phyloP scores from a whole-genome alignment of 169 alveolate species.

The Eimeria tenella region DNA sequence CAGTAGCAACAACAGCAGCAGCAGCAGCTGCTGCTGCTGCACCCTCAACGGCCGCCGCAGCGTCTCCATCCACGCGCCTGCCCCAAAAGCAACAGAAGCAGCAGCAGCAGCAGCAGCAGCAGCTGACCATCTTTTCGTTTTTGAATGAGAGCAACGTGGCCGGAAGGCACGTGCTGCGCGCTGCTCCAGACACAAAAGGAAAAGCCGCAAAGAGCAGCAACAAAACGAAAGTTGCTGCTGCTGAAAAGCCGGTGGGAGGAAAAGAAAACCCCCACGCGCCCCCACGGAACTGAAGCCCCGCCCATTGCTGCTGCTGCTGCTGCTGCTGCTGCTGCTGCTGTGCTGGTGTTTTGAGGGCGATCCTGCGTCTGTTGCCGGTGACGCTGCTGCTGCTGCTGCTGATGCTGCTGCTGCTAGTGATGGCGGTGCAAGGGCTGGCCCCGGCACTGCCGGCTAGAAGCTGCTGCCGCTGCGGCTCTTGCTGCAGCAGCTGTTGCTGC shows the following conservation, averaged over 20 bases:
- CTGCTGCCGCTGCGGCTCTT: slow-evolving; percentile 24
- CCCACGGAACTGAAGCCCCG: background rate
- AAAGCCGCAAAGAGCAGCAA: slow-evolving; percentile 1
- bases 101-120: slow-evolving; percentile 17
- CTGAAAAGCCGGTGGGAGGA: background rate
- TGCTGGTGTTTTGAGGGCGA: background rate
- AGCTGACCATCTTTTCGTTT: slow-evolving; percentile 7
- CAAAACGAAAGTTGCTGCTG: background rate
- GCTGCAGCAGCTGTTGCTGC: background rate
- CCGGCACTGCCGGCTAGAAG: background rate
- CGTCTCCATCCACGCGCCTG: no score
- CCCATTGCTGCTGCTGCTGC: slow-evolving; percentile 11
- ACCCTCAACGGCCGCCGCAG: no score
- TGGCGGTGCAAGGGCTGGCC: background rate
- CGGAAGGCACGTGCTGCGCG: slow-evolving; percentile 10
- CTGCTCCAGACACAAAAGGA: background rate
- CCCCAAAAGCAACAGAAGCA: no score
- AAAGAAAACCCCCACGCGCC: background rate
- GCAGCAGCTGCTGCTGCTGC: background rate
- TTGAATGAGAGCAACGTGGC: slow-evolving; percentile 11
- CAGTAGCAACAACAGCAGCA: background rate
- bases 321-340: slow-evolving; percentile 35
- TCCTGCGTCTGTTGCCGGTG: background rate
- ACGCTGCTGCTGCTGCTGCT: background rate
- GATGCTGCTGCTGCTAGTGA: background rate